phyloP scores from a whole-genome alignment of 129 eudicot genomes.

The Sambucus nigra region DNA sequence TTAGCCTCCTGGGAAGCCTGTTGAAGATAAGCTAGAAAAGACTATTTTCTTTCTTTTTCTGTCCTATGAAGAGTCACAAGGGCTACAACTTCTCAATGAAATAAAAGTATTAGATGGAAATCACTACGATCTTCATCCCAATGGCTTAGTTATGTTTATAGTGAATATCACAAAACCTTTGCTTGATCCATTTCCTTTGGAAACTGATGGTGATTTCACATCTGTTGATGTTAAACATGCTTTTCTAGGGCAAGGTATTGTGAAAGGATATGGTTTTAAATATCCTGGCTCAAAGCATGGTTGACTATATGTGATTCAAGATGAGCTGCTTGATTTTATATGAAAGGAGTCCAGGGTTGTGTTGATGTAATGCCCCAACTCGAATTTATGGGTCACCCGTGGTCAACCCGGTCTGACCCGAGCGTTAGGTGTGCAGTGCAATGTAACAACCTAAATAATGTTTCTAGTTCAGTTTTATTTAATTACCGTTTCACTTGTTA shows the following conservation, averaged over 20 bases:
- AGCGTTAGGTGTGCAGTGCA: too few relatives aligned
- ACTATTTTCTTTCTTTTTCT: slow-evolving; percentile 73
- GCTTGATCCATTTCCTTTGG: slow-evolving; percentile 63
- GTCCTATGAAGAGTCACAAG: slow-evolving; percentile 68
- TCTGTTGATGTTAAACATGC: slow-evolving; percentile 46
- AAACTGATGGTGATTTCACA: slow-evolving; percentile 44
- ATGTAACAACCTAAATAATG: too few relatives aligned
- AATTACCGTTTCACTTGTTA: too few relatives aligned
- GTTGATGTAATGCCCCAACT: too few relatives aligned
- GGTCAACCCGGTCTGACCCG: too few relatives aligned
- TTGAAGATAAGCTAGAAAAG: slow-evolving; percentile 83
- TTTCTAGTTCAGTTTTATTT: too few relatives aligned
- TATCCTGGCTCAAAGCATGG: slow-evolving; percentile 97
- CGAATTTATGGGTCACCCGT: too few relatives aligned
- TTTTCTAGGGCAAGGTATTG: slow-evolving; percentile 77
- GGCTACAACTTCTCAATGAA: slow-evolving; percentile 48
- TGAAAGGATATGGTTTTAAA: slow-evolving; percentile 86
- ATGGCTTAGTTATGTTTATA: slow-evolving; percentile 94
- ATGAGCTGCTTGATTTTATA: slow-evolving; percentile 68
- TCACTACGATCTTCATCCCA: slow-evolving; percentile 86
- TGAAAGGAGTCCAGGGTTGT: slow-evolving; percentile 84
- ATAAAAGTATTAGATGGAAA: slow-evolving; percentile 93
- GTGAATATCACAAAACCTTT: slow-evolving; percentile 62
- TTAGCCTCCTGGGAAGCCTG: slow-evolving; percentile 82
- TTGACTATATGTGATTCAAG: slow-evolving; percentile 54